phyloP scores from a whole-genome alignment of 257 asterid genomes.

The Petunia axillaris region DNA sequence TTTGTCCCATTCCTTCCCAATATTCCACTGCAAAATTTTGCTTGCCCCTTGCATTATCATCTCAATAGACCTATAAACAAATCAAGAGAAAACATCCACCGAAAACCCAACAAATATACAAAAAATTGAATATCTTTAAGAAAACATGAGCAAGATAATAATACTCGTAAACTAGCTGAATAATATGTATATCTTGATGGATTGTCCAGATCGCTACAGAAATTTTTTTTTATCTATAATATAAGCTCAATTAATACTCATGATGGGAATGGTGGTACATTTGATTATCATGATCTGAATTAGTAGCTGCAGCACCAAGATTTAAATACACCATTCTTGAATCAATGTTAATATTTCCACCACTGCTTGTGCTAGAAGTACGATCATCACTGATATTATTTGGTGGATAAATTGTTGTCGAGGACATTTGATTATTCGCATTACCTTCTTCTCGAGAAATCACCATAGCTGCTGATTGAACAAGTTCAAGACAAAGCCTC shows the following conservation, averaged over 20 bases:
- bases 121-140: not conserved
- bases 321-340: conserved; percentile 83
- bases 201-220: not conserved
- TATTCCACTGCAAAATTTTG: conserved; percentile 29
- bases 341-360: conserved; percentile 52
- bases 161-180: not conserved
- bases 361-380: conserved; percentile 45
- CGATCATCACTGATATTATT: conserved; percentile 52
- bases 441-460: conserved; percentile 87
- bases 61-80: conserved; percentile 25
- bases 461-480: conserved; percentile 93
- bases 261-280: conserved; percentile 71
- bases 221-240: not conserved
- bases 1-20: conserved; percentile 50
- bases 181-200: not conserved
- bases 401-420: conserved; percentile 57
- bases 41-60: conserved; percentile 30
- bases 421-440: conserved; percentile 36
- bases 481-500: conserved; percentile 86
- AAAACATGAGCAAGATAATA: conserved; percentile 19
- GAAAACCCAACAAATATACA: not conserved
- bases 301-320: conserved; percentile 58
- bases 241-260: conserved; percentile 47
- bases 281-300: conserved; percentile 47
- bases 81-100: not conserved